Evolutionary conservation across 306 rosid species (phyloP), one percentile per base, ranked within the genome.

Genomic region (Senna tora): DNA sequence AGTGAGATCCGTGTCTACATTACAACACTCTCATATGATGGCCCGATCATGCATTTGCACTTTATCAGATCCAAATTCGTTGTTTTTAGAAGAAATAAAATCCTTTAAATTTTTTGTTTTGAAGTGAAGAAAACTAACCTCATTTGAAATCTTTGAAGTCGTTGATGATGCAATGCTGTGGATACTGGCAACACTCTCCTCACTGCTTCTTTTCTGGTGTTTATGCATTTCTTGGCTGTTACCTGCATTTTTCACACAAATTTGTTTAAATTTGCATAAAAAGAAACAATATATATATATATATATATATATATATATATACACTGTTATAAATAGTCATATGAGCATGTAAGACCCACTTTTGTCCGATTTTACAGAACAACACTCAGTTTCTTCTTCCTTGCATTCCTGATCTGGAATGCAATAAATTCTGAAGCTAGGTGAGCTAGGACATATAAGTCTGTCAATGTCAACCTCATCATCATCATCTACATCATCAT

Each of bases 401-500:
- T 53, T 64, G 47, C 1, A 15, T 12, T 75, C 42, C 45, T 61
- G 47, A 1, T 83, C 49, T 11, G 81, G 86, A 33, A 57, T 41
- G 73, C 86, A 90, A 81, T 87, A 93, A 56, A 93, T 83, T 79
- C 85, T 84, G 73, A 93, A 93, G 82, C 98, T 93, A 8, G 98
- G 97, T 4, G 96, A 90, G 30, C 93, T 84, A 0, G 80, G 89
- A 64, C 81, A 69, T 49, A 75, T 0, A 9, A 12, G 5, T 43
- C 61, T 72, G 6, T 65, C 68, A 33, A 5, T 5, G 12, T 77
- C 82, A 61, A 9, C 4, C 15, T 43, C 49, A 2, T 43, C 49
- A 2, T 43, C 49, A 13, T 43, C 49, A 11, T 32, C 25, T 14
- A 12, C 20, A 5, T 38, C 7, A 5, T 47, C 56, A 21, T 75